Evolutionary conservation across 2,329 filamentous ascomycete genomes (phyloP), one percentile per base, ranked within the genome.

Genomic region (Aspergillus ustus): DNA sequence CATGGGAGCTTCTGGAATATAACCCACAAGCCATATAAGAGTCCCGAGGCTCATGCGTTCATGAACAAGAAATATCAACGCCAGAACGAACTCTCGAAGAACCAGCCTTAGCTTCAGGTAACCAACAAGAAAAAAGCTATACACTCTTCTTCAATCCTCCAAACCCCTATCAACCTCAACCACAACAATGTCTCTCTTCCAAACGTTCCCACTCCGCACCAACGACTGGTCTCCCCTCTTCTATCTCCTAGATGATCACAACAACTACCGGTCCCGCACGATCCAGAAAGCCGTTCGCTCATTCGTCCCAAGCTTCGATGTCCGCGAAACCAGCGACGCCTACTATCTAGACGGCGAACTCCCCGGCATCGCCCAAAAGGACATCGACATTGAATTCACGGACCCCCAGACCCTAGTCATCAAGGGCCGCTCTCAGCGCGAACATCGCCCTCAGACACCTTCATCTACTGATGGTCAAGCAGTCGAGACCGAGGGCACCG

Each of bases 281-380:
- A 63, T 66, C 51, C 65, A 54, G 40, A 51, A 57, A 43, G 44
- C 57, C 34, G 64, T 65, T 54, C 76, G 63, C 58, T 64, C 72
- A n/a, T 81, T 82, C 69, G 72, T 74, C 9, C 81, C 81, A 29
- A 73, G 74, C 55, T 83, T 83, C 63, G 81, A 84, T 65, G 73
- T 83, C 49, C 77, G 77, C 59, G 82, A 83, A 67, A 75, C 70
- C 25, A 72, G 75, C 2, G 73, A 80, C 1, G 69, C 76, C 44
- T 84, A 83, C 69, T 66, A 78, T 61, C 75, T 84, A 9, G 79
- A 83, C 53, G 81, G 81, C 34, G 82, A 84, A 58, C 71, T 83
- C 1, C 81, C 82, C 2, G 82, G 82, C n/a, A 72, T 83, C 55
- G 72, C 75, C 29, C 78, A 82, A 65, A 78, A 81, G 63, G 76